Evolutionary conservation across 2,329 filamentous ascomycete species (phyloP).

Genomic region (Rhinocladiella mackenziei): DNA sequence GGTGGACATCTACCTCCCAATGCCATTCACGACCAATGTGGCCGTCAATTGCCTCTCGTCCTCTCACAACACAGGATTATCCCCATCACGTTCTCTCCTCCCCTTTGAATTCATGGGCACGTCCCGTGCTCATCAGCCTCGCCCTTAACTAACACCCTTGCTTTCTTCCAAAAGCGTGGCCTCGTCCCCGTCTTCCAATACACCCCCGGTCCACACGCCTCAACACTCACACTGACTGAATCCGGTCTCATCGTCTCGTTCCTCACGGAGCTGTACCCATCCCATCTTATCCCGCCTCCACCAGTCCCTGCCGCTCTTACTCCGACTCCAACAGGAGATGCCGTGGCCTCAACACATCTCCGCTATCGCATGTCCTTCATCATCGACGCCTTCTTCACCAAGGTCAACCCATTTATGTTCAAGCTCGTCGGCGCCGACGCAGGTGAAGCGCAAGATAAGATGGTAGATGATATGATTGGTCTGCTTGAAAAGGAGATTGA

Average conservation of each 20-base stretch:
- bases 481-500: conserved; percentile 67
- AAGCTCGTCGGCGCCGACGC: conserved; percentile 47
- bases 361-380: conserved; percentile 70
- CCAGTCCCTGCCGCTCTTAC: conserved; percentile 16
- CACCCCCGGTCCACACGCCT: conserved; percentile 47
- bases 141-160: conserved; percentile 4
- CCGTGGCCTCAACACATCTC: conserved; percentile 55
- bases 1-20: neutral
- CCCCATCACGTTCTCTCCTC: too few species aligned
- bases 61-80: too few species aligned
- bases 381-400: conserved; percentile 63
- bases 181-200: conserved; percentile 63
- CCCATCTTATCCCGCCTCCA: conserved; percentile 50
- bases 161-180: conserved; percentile 51
- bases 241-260: conserved; percentile 71
- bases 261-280: conserved; percentile 65
- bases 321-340: conserved; percentile 32
- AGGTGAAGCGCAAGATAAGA: conserved; percentile 49
- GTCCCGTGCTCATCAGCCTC: neutral
- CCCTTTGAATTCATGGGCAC: neutral
- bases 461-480: conserved; percentile 51
- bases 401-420: conserved; percentile 51
- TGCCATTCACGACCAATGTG: neutral
- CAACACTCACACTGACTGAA: conserved; percentile 69
- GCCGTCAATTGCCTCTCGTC: too few species aligned